A percentile compares a stretch with the other conserved stretches of the same genome.
Conservation (phyloP, 495 filamentous ascomycete species). For the Aspergillus sclerotioniger region DNA sequence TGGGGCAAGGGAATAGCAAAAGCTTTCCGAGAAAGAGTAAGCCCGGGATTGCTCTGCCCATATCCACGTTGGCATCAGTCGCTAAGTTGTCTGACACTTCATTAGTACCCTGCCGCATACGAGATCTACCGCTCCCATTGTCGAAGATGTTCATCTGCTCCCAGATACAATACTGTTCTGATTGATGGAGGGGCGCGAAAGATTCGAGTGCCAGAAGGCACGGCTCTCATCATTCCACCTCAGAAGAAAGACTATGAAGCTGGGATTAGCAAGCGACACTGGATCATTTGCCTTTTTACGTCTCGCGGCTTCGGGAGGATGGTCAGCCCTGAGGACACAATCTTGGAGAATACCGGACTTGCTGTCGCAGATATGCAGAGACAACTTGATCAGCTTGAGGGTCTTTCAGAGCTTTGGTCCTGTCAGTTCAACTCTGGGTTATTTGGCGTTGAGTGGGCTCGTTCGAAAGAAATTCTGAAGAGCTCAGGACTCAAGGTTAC, state of each 20-base stretch:
- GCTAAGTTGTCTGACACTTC: background rate
- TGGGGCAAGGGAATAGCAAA: conserved; percentile 48
- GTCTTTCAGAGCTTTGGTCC: conserved; percentile 26
- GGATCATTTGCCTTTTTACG: conserved; percentile 52
- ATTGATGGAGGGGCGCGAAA: background rate
- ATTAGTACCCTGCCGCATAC: conserved; percentile 45
- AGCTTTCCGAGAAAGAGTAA: conserved; percentile 34
- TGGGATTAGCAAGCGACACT: conserved; percentile 30
- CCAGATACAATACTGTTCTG: conserved; percentile 13
- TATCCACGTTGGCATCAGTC: background rate
- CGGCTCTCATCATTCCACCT: conserved; percentile 45
- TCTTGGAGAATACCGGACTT: conserved; percentile 37
- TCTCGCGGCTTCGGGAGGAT: conserved; percentile 31
- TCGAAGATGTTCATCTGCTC: conserved; percentile 3
- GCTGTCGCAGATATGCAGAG: conserved; percentile 39
- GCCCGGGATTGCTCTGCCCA: background rate
- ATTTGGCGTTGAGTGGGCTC: conserved; percentile 40
- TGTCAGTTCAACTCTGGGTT: conserved; percentile 47
- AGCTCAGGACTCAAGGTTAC: conserved; percentile 22
- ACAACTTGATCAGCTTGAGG: conserved; percentile 24
- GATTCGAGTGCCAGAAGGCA: conserved; percentile 31
- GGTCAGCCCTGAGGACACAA: conserved; percentile 26
- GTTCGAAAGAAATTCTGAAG: conserved; percentile 24
- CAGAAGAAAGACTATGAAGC: conserved; percentile 25
- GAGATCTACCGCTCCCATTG: conserved; percentile 36